These are phyloP conservation scores for Brassica juncea DNA, from an alignment of 345 rosid species.

Conservation along the genomic window DNA sequence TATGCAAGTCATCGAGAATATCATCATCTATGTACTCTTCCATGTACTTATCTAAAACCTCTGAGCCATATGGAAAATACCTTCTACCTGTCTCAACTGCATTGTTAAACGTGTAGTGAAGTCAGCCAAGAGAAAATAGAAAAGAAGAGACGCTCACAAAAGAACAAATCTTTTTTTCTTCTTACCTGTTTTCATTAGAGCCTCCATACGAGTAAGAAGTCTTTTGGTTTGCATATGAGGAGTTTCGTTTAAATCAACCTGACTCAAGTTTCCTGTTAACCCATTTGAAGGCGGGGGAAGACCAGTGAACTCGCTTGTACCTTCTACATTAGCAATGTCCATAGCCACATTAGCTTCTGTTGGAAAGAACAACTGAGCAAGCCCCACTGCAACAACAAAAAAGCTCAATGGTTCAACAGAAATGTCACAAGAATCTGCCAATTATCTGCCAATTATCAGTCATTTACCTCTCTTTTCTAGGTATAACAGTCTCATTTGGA, in stretches of 20 bases:
- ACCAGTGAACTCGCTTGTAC: conserved; percentile 66
- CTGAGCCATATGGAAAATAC: conserved; percentile 82
- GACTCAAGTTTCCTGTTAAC: conserved; percentile 65
- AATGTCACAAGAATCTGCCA: background rate
- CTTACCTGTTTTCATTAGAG: conserved; percentile 88
- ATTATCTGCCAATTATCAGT: background rate
- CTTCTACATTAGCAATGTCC: conserved; percentile 83
- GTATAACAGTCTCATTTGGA: conserved; percentile 84
- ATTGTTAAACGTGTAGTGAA: conserved; percentile 10
- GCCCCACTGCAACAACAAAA: conserved; percentile 61
- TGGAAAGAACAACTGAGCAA: conserved; percentile 88
- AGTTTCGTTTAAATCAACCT: conserved; percentile 92
- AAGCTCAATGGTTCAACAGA: conserved; percentile 5
- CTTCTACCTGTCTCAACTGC: conserved; percentile 93
- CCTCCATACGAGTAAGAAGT: conserved; percentile 70
- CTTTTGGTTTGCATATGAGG: conserved; percentile 68
- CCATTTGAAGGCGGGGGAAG: conserved; percentile 50
- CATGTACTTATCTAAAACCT: conserved; percentile 93
- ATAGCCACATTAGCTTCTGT: conserved; percentile 91
- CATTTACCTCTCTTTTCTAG: conserved; percentile 88
- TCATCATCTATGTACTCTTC: conserved; percentile 61
- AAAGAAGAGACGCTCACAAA: background rate
- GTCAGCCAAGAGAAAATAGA: background rate
- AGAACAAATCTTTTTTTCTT: background rate
- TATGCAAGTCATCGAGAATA: conserved; percentile 57